These are phyloP conservation scores for Globisporangium paddicum DNA, from an alignment of 352 stramenopile genomes.

Conservation along the genomic window DNA sequence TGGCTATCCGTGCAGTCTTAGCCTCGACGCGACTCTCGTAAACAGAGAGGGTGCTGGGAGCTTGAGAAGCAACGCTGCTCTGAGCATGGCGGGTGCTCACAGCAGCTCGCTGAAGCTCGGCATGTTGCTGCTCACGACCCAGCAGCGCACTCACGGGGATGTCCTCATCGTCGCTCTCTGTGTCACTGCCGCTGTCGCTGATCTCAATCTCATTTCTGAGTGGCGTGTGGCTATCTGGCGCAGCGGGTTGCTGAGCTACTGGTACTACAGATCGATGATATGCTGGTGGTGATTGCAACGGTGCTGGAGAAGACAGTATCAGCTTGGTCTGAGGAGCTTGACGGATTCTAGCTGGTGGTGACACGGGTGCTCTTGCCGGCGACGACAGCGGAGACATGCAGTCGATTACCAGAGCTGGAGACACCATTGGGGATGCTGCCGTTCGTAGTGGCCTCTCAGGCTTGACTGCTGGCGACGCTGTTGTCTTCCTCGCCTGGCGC, in stretches of 20 bases:
- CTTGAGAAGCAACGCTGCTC: background rate
- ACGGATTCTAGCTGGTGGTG: background rate
- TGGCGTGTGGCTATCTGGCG: background rate
- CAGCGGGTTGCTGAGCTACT: background rate
- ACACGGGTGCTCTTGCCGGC: background rate
- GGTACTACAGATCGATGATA: background rate
- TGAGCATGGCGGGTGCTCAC: background rate
- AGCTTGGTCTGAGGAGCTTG: background rate
- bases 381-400: background rate
- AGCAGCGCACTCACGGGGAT: conserved; percentile 1
- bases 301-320: background rate
- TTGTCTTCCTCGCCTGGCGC: background rate
- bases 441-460: background rate
- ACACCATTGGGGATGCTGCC: background rate
- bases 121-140: background rate
- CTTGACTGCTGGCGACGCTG: background rate
- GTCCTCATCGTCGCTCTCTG: conserved; percentile 5
- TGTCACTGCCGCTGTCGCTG: background rate
- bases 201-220: conserved; percentile 4
- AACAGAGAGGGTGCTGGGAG: background rate
- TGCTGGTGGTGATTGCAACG: background rate
- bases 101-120: background rate
- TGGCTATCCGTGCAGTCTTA: background rate
- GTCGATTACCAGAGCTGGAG: background rate
- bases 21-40: background rate